Evolutionary conservation across 2,329 filamentous ascomycete species (phyloP).

Genomic region (Chlorencoelia australis): DNA sequence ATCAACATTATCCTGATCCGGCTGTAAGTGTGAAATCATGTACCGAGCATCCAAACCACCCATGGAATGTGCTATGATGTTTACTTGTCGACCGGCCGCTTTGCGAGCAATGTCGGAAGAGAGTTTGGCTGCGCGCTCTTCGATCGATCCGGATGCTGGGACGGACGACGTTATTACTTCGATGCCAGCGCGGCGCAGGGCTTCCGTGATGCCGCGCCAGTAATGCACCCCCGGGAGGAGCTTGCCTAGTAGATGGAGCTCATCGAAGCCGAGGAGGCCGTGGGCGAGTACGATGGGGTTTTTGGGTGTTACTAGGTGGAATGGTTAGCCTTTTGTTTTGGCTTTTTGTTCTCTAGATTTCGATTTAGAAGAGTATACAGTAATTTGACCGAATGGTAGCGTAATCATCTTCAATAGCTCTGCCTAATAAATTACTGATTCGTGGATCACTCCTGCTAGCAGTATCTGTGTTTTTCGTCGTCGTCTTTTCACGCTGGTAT

Average conservation of each 20-base stretch:
- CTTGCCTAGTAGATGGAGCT: slow-evolving; percentile 39
- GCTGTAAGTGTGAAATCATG: slow-evolving; percentile 49
- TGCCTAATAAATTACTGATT: slow-evolving; percentile 37
- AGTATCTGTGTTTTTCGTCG: background rate
- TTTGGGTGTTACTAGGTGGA: slow-evolving; percentile 38
- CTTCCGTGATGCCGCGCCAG: slow-evolving; percentile 55
- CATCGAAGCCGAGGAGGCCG: slow-evolving; percentile 53
- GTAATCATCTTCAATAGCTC: slow-evolving; percentile 50
- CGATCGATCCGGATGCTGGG: slow-evolving; percentile 50
- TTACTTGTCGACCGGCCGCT: slow-evolving; percentile 49
- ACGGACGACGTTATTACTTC: slow-evolving; percentile 51
- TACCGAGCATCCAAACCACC: slow-evolving; percentile 55
- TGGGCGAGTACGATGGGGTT: slow-evolving; percentile 56
- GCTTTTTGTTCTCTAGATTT: too few relatives aligned
- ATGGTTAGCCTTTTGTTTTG: slow-evolving; percentile 4
- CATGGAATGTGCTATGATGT: slow-evolving; percentile 65
- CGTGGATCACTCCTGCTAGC: slow-evolving; percentile 36
- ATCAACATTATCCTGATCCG: slow-evolving; percentile 32
- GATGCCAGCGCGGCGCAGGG: slow-evolving; percentile 41
- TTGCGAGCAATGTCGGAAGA: slow-evolving; percentile 40
- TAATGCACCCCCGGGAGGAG: slow-evolving; percentile 48
- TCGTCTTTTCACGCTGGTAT: too few relatives aligned
- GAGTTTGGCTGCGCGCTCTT: slow-evolving; percentile 48
- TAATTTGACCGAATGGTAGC: slow-evolving; percentile 48
- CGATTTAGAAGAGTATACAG: slow-evolving; percentile 27